Evolutionary conservation across 352 stramenopile species (phyloP).

Genomic region (Pythium rhizo-oryzae): DNA sequence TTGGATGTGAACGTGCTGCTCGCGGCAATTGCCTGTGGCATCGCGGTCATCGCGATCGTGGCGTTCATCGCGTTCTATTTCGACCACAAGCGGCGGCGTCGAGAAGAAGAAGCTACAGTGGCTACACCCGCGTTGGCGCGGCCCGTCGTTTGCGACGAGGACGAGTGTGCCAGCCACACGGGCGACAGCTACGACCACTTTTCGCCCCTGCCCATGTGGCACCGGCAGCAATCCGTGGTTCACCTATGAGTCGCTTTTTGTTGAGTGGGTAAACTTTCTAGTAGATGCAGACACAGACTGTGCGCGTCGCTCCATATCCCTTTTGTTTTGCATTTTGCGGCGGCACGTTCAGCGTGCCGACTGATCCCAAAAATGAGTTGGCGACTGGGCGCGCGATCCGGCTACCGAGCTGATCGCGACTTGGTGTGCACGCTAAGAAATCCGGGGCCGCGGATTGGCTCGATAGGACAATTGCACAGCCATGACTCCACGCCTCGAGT

Average conservation of each 20-base stretch:
- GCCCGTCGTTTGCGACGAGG: neutral
- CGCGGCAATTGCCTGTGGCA: constrained; percentile 1
- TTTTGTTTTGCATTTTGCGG: neutral
- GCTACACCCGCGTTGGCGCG: neutral
- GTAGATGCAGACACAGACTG: neutral
- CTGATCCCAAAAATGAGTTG: too few species aligned
- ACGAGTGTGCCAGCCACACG: neutral
- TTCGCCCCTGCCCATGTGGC: constrained; percentile 10
- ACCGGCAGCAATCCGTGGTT: neutral
- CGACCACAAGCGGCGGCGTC: constrained; percentile 8
- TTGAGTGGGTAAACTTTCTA: neutral
- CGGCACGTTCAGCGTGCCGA: too few species aligned
- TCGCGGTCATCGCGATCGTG: constrained; percentile 8
- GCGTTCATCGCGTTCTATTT: constrained; percentile 13
- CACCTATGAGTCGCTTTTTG: neutral
- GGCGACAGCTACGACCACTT: constrained; percentile 18
- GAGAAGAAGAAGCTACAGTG: neutral
- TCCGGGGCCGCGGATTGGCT: neutral
- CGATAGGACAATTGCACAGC: neutral
- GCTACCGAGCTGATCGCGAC: too few species aligned
- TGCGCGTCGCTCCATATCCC: neutral
- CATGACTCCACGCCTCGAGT: too few species aligned
- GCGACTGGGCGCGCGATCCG: too few species aligned
- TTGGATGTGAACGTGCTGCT: constrained; percentile 14
- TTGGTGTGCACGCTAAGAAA: too few species aligned